Evolutionary conservation across 257 asterid genomes (phyloP), one percentile per base, ranked within the genome.

Genomic region (Solanum chilense): DNA sequence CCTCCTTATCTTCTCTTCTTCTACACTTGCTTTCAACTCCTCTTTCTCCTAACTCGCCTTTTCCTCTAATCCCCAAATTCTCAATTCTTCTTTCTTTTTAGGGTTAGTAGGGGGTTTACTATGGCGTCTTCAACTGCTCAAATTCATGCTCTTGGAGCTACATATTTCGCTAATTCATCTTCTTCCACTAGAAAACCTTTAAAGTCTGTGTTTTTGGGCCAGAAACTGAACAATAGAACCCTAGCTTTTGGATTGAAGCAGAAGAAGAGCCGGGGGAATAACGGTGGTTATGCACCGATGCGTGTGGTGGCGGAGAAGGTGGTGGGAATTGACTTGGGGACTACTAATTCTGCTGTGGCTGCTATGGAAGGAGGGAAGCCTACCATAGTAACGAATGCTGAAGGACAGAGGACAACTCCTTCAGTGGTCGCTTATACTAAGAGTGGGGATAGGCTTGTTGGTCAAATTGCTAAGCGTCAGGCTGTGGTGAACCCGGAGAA

Each of bases 291-390:
- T 89, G 88, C 44, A 52, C 91, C 91, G 45, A 49, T 95, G 35
- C 95, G 98, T 4, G 96, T 94, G 1, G 98, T 94, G 31, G 95
- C 98, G 66, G 98, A 95, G 92, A 95, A 95, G 86, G 98, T 94
- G 44, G 98, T 94, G 33, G 98, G 98, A 68, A 95, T 95, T 88
- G 98, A 95, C 75, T 88, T 95, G 77, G 98, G 98, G 41, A 95
- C 98, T 6, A 95, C 98, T 10, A 95, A 95, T 75, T 95, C 98
- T 1, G 98, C 98, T 0, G 98, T 95, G 80, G 98, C 98, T 39
- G 98, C 98, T 1, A 95, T 95, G 98, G 98, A 95, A 75, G 98
- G 98, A 62, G 98, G 98, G 66, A 95, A 95, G 91, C 98, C 98
- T 12, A 95, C 98, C 7, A 94, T 95, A 60, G 97, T 95, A 45